Evolutionary conservation across 208 protist species (phyloP).

Genomic region (Leishmania lainsoni): DNA sequence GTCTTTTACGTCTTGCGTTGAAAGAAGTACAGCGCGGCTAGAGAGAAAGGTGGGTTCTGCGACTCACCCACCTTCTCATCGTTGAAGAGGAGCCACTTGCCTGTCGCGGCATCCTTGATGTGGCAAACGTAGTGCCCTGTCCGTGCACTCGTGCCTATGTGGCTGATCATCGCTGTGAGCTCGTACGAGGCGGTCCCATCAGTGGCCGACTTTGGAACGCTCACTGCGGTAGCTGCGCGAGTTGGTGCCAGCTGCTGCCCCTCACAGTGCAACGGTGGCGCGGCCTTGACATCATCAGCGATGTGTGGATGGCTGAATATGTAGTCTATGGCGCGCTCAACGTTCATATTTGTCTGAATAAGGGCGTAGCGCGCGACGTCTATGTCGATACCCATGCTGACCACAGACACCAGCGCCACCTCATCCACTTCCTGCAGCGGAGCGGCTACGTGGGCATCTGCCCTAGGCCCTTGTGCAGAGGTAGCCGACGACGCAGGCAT

Average conservation of each 20-base stretch:
- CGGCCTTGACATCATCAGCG: slow-evolving; percentile 32
- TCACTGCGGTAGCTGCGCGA: neutral
- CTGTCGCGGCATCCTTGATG: slow-evolving; percentile 67
- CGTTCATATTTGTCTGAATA: slow-evolving; percentile 85
- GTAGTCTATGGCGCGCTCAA: slow-evolving; percentile 96
- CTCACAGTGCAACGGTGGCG: neutral
- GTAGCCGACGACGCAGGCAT: slow-evolving; percentile 45
- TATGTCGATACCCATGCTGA: slow-evolving; percentile 90
- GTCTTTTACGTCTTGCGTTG: slow-evolving; percentile 28
- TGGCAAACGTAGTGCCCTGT: slow-evolving; percentile 93
- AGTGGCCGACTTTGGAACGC: slow-evolving; percentile 16
- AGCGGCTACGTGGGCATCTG: neutral
- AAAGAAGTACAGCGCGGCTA: slow-evolving; percentile 95
- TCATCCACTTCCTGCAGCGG: slow-evolving; percentile 63
- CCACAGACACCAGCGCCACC: slow-evolving; percentile 69
- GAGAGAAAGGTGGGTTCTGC: slow-evolving; percentile 85
- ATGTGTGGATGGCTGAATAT: slow-evolving; percentile 95
- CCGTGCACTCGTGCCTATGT: slow-evolving; percentile 89
- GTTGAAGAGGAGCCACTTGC: slow-evolving; percentile 95
- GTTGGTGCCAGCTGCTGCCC: neutral
- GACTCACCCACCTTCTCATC: slow-evolving; percentile 94
- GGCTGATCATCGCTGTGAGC: slow-evolving; percentile 90
- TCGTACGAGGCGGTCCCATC: slow-evolving; percentile 72
- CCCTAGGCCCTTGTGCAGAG: neutral
- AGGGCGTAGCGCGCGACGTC: slow-evolving; percentile 79